phyloP scores from a whole-genome alignment of 768 basidiomycete genomes.

The Tremella fuciformis region DNA sequence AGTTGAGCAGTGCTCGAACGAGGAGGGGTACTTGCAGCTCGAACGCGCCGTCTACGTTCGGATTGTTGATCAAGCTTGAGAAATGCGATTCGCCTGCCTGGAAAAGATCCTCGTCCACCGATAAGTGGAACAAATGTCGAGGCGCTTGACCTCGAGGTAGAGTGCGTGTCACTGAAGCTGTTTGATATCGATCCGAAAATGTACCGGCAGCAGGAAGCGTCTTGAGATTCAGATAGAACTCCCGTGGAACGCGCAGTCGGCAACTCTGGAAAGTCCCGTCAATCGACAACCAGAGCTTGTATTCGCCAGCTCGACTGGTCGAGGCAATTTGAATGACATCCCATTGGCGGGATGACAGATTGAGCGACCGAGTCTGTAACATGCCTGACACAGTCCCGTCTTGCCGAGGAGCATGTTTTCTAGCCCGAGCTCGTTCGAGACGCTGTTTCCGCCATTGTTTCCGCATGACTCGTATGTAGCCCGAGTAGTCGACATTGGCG shows the following conservation, averaged over 20 bases:
- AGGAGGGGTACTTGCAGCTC: constrained; percentile 86
- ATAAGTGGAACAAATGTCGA: constrained; percentile 75
- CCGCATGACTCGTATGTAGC: constrained; percentile 73
- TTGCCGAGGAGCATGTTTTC: constrained; percentile 35
- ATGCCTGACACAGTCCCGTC: constrained; percentile 62
- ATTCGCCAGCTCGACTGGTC: constrained; percentile 73
- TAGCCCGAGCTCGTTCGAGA: constrained; percentile 53
- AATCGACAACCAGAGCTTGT: constrained; percentile 80
- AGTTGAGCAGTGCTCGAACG: constrained; percentile 72
- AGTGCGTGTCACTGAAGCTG: constrained; percentile 69
- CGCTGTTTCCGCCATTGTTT: constrained; percentile 70
- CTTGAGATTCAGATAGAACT: constrained; percentile 91
- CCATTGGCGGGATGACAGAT: constrained; percentile 68
- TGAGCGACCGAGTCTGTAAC: constrained; percentile 61
- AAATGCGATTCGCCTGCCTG: constrained; percentile 84
- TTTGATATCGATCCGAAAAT: constrained; percentile 69
- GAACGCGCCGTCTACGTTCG: constrained; percentile 90
- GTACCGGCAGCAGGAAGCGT: constrained; percentile 62
- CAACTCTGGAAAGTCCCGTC: constrained; percentile 75
- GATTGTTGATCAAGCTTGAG: constrained; percentile 84
- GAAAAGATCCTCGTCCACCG: constrained; percentile 78
- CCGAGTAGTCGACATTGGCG: constrained; percentile 64
- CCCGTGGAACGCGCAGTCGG: constrained; percentile 78
- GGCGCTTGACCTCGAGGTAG: constrained; percentile 76
- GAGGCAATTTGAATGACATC: constrained; percentile 82